phyloP scores from a whole-genome alignment of 208 protist genomes.

The Crithidia acanthocephali region DNA sequence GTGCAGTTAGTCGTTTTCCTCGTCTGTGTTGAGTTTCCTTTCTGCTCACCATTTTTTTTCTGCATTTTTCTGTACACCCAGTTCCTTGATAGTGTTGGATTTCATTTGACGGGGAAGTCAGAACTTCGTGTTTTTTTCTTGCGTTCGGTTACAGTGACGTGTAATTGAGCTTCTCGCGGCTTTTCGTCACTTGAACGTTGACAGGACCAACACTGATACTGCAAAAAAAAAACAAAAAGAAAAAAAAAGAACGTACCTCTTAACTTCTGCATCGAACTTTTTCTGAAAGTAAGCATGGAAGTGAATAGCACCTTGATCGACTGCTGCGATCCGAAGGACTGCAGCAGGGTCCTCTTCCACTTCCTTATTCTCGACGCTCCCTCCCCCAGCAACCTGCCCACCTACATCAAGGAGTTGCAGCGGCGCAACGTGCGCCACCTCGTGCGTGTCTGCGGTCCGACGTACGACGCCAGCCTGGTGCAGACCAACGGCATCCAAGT shows the following conservation, averaged over 20 bases:
- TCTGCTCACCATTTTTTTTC: no score
- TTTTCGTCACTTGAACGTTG: no score
- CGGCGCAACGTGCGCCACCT: slow-evolving; percentile 77
- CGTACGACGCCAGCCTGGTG: slow-evolving; percentile 74
- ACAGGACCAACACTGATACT: no score
- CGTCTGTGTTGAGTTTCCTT: slow-evolving; percentile 2
- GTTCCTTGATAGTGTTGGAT: no score
- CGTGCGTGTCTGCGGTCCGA: slow-evolving; percentile 88
- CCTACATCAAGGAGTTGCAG: slow-evolving; percentile 92
- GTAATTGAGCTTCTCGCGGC: no score
- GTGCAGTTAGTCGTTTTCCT: not conserved
- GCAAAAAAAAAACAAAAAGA: not conserved
- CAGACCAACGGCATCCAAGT: slow-evolving; percentile 77
- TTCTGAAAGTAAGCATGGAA: no score
- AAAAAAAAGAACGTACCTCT: not conserved
- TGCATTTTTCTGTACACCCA: no score
- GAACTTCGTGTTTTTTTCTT: no score
- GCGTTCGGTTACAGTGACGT: no score
- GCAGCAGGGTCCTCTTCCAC: slow-evolving; percentile 53
- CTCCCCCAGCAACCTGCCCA: slow-evolving; percentile 84
- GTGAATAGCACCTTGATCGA: slow-evolving; percentile 86
- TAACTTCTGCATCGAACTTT: no score
- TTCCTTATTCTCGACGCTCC: slow-evolving; percentile 91
- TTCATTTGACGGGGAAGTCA: no score
- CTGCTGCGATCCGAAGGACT: slow-evolving; percentile 60